Evolutionary conservation across 495 filamentous ascomycete species (phyloP).

Genomic region (Collariella sp.): DNA sequence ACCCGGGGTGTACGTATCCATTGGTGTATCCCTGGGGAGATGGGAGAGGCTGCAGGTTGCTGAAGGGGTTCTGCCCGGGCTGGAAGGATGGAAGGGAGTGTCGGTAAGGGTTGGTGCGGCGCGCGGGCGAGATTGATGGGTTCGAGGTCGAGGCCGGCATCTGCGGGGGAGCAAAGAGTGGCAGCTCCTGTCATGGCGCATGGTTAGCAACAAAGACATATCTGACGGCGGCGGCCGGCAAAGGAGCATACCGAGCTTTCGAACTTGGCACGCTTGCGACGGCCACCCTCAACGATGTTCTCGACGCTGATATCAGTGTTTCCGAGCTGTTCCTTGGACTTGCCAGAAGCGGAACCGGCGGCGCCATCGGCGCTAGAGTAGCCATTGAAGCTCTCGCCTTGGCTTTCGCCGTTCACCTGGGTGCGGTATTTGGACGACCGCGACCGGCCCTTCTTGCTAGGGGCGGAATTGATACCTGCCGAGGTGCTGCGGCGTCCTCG

Average conservation of each 20-base stretch:
- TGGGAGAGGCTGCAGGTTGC: constrained; percentile 60
- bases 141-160: constrained; percentile 81
- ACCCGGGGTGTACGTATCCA: constrained; percentile 35
- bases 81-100: constrained; percentile 59
- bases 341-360: constrained; percentile 63
- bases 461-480: constrained; percentile 42
- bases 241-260: constrained; percentile 75
- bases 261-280: constrained; percentile 93
- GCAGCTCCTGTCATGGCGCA: constrained; percentile 63
- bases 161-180: constrained; percentile 87
- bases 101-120: constrained; percentile 52
- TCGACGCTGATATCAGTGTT: constrained; percentile 95
- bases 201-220: constrained; percentile 7
- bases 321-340: constrained; percentile 71
- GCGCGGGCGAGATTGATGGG: constrained; percentile 86
- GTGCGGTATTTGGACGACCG: constrained; percentile 61
- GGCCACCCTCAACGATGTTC: constrained; percentile 94
- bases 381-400: constrained; percentile 56
- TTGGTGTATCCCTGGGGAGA: constrained; percentile 69
- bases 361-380: constrained; percentile 78
- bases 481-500: constrained; percentile 73
- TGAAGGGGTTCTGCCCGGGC: constrained; percentile 64
- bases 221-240: background rate
- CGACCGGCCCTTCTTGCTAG: constrained; percentile 54
- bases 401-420: constrained; percentile 57